Evolutionary conservation across 2,329 filamentous ascomycete genomes (phyloP).

Genomic region (Curvularia eragrostidis): DNA sequence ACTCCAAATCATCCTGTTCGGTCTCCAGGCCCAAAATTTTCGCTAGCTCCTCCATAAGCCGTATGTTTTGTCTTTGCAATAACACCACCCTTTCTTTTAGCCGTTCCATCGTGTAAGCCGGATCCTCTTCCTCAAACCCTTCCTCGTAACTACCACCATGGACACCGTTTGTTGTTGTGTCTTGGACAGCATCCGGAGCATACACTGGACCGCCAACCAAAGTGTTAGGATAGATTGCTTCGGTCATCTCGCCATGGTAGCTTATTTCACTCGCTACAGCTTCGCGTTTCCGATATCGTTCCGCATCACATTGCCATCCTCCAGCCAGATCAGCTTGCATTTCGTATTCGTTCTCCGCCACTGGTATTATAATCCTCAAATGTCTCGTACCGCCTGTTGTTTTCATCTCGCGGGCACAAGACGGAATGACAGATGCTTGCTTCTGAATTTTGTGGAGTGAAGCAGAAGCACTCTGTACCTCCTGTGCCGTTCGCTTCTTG

Average conservation of each 20-base stretch:
- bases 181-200: slow-evolving; percentile 22
- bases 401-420: slow-evolving; percentile 39
- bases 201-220: slow-evolving; percentile 21
- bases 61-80: slow-evolving; percentile 36
- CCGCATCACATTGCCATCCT: slow-evolving; percentile 6
- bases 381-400: slow-evolving; percentile 40
- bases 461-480: slow-evolving; percentile 3
- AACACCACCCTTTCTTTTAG: slow-evolving; percentile 28
- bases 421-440: slow-evolving; percentile 25
- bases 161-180: slow-evolving; percentile 8
- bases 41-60: slow-evolving; percentile 36
- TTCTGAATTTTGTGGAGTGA: slow-evolving; percentile 13
- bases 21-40: slow-evolving; percentile 36
- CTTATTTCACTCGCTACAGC: slow-evolving; percentile 12
- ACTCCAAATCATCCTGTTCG: slow-evolving; percentile 29
- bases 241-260: not conserved
- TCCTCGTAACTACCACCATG: slow-evolving; percentile 13
- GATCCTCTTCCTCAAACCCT: slow-evolving; percentile 16
- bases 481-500: slow-evolving; percentile 33
- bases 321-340: slow-evolving; percentile 17
- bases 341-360: slow-evolving; percentile 14
- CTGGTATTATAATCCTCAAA: slow-evolving; percentile 39
- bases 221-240: slow-evolving; percentile 16
- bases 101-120: slow-evolving; percentile 20
- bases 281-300: slow-evolving; percentile 35